These are phyloP conservation scores for Crassisporium funariophilum DNA, from an alignment of 768 basidiomycete genomes.

Conservation along the genomic window DNA sequence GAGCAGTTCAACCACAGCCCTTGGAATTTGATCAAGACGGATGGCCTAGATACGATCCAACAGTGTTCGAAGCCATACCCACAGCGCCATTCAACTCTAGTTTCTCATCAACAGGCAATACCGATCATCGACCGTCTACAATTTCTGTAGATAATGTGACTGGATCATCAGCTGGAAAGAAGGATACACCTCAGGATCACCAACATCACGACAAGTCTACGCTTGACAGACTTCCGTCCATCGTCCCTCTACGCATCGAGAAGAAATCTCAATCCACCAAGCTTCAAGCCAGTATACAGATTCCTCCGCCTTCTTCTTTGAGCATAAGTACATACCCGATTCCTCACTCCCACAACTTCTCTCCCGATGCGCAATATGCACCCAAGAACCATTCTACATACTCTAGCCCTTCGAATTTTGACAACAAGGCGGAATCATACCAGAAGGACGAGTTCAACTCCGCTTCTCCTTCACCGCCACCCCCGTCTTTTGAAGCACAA, in stretches of 20 bases:
- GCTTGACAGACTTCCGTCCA: constrained; percentile 8
- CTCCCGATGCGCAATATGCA: neutral
- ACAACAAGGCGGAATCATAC: neutral
- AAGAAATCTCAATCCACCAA: constrained; percentile 21
- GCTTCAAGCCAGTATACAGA: constrained; percentile 3
- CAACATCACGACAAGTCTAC: constrained; percentile 1
- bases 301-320: too few relatives aligned
- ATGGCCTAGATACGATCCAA: constrained; percentile 52
- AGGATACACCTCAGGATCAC: neutral
- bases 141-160: neutral
- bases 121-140: neutral
- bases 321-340: too few relatives aligned
- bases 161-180: constrained; percentile 2
- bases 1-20: constrained; percentile 25
- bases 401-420: too few relatives aligned
- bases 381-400: neutral
- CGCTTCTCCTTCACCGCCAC: constrained; percentile 4
- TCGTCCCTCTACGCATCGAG: constrained; percentile 26
- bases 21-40: constrained; percentile 36
- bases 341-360: too few relatives aligned
- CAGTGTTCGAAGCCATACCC: constrained; percentile 21
- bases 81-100: constrained; percentile 1
- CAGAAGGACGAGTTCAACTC: neutral
- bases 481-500: neutral
- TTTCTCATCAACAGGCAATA: constrained; percentile 1